phyloP scores from a whole-genome alignment of 2,329 filamentous ascomycete species.

The Alternaria ventricosa region DNA sequence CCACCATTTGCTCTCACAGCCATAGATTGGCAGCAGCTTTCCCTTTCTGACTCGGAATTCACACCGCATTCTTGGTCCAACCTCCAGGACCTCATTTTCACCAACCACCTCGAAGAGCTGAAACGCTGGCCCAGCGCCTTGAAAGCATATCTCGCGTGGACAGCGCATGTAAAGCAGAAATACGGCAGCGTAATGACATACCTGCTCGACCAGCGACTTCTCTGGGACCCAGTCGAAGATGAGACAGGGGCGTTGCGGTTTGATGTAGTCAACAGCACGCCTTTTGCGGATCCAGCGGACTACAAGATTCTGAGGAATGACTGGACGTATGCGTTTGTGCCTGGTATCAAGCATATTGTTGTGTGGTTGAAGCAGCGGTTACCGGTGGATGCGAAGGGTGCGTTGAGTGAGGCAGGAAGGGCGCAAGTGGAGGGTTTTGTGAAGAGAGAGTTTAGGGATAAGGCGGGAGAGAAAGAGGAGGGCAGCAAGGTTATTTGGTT shows the following conservation, averaged over 20 bases:
- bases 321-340: slow-evolving; percentile 66
- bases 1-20: slow-evolving; percentile 46
- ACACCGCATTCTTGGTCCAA: slow-evolving; percentile 46
- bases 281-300: slow-evolving; percentile 62
- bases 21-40: slow-evolving; percentile 44
- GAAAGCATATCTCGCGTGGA: slow-evolving; percentile 66
- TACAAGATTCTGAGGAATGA: slow-evolving; percentile 66
- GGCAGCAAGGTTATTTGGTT: slow-evolving; percentile 66
- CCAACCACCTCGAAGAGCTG: slow-evolving; percentile 62
- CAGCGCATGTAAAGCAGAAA: slow-evolving; percentile 58
- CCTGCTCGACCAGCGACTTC: slow-evolving; percentile 61
- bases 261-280: slow-evolving; percentile 53
- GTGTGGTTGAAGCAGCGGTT: slow-evolving; percentile 59
- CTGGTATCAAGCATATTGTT: slow-evolving; percentile 61
- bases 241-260: slow-evolving; percentile 42
- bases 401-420: slow-evolving; percentile 37
- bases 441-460: slow-evolving; percentile 56
- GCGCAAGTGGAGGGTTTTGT: slow-evolving; percentile 38
- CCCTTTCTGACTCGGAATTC: slow-evolving; percentile 40
- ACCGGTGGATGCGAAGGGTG: slow-evolving; percentile 40
- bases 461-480: slow-evolving; percentile 43
- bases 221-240: slow-evolving; percentile 52
- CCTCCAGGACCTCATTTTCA: slow-evolving; percentile 44
- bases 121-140: slow-evolving; percentile 66
- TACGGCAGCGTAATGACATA: slow-evolving; percentile 65